Percentiles rank a stretch among this genome's conserved stretches.
phyloP scores from a whole-genome alignment of 345 rosid genomes.

The Aegle marmelos region DNA sequence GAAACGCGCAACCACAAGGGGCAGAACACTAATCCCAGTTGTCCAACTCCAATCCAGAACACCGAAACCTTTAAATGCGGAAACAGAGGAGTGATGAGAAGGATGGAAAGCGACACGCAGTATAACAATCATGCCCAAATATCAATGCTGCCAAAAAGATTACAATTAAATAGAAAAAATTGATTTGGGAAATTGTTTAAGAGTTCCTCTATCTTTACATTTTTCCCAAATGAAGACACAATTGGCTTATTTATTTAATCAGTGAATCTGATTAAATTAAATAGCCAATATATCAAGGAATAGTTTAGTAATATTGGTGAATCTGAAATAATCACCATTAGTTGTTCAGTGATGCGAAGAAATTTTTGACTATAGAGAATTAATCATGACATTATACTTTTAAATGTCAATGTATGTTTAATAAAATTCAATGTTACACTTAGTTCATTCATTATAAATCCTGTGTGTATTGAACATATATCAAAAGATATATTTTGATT shows the following conservation, averaged over 20 bases:
- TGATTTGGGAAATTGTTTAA: background rate
- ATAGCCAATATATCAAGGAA: too few relatives aligned
- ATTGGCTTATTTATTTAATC: too few relatives aligned
- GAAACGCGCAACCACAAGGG: background rate
- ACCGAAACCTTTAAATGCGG: constrained; percentile 24
- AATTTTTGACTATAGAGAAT: too few relatives aligned
- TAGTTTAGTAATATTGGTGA: too few relatives aligned
- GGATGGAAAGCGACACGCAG: constrained; percentile 25
- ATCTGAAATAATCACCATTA: too few relatives aligned
- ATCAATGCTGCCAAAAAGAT: background rate
- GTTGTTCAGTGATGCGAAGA: too few relatives aligned
- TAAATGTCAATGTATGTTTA: too few relatives aligned
- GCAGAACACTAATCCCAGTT: background rate
- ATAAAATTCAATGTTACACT: too few relatives aligned
- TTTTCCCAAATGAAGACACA: background rate
- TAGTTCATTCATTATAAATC: too few relatives aligned
- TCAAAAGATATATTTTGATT: background rate
- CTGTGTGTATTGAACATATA: too few relatives aligned
- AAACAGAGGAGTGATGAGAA: background rate
- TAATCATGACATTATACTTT: too few relatives aligned
- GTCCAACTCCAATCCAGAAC: background rate
- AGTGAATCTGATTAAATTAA: too few relatives aligned
- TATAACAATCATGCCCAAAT: background rate
- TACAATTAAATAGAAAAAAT: background rate
- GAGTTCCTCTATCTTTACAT: background rate